Conservation (phyloP, 805 yeast species). For the Teunomyces funiuensis region DNA sequence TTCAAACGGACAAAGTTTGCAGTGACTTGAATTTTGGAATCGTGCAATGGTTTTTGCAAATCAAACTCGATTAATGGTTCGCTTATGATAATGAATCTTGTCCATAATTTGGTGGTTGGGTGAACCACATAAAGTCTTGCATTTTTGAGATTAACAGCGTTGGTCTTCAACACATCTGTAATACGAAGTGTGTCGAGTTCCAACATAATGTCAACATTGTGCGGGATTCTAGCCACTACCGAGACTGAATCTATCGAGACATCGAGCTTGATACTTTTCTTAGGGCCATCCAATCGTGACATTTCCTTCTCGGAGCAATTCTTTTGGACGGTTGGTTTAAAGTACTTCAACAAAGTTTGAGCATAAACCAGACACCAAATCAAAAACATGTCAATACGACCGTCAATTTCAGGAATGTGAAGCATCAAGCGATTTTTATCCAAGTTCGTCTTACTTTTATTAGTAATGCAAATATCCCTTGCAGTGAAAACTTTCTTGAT, state of each 20-base stretch:
- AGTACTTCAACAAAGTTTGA: conserved; percentile 27
- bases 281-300: conserved; percentile 15
- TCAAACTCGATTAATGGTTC: conserved; percentile 23
- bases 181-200: conserved; percentile 40
- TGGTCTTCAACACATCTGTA: conserved; percentile 25
- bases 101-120: conserved; percentile 47
- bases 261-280: conserved; percentile 27
- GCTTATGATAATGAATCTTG: conserved; percentile 35
- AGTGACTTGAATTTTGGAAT: conserved; percentile 18
- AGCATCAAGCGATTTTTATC: conserved; percentile 29
- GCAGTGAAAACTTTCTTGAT: conserved; percentile 34
- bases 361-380: conserved; percentile 45
- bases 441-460: conserved; percentile 16
- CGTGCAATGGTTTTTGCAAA: conserved; percentile 7
- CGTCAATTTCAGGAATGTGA: conserved; percentile 36
- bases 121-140: conserved; percentile 49
- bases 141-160: conserved; percentile 31
- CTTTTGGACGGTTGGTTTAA: conserved; percentile 32
- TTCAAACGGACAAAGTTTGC: conserved; percentile 46
- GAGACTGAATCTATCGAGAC: conserved; percentile 33
- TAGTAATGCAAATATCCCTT: conserved; percentile 25
- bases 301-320: conserved; percentile 28
- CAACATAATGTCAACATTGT: conserved; percentile 45
- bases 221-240: conserved; percentile 45
- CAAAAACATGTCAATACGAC: conserved; percentile 38